Conservation (phyloP, 75 land plant species). For the Pinus taeda region DNA sequence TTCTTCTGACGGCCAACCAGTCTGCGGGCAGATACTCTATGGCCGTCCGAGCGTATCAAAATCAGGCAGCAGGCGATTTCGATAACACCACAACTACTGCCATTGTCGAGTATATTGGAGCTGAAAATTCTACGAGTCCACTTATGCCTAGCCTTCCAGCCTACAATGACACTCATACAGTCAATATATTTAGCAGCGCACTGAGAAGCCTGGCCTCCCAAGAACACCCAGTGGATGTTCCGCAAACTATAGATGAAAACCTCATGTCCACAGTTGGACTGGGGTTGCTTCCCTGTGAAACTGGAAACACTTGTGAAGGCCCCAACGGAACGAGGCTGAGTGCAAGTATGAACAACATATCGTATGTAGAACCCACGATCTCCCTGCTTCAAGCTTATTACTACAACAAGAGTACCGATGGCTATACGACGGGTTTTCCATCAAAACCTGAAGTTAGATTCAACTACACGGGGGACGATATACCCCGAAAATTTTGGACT, state of each 20-base stretch:
- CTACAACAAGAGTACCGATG: conserved; percentile 9
- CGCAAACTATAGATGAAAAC: conserved; percentile 26
- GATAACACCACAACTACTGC: conserved; percentile 34
- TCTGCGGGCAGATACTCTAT: conserved; percentile 21
- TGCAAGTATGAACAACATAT: conserved; percentile 48
- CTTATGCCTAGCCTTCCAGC: conserved; percentile 26
- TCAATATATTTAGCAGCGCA: conserved; percentile 10
- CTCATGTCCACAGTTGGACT: conserved; percentile 51
- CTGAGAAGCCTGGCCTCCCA: conserved; percentile 26
- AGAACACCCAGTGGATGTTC: conserved; percentile 30
- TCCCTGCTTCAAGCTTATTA: conserved; percentile 35
- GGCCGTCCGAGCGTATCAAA: conserved; percentile 22
- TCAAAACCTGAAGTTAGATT: conserved; percentile 14
- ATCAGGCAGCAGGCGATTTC: conserved; percentile 15
- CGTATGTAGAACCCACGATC: conserved; percentile 33
- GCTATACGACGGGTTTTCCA: conserved; percentile 26
- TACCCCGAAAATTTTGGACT: conserved; percentile 11
- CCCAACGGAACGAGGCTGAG: conserved; percentile 28
- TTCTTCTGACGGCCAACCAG: conserved; percentile 33
- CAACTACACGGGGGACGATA: conserved; percentile 23
- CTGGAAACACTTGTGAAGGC: conserved; percentile 27
- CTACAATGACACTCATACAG: conserved; percentile 22
- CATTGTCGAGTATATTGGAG: conserved; percentile 15
- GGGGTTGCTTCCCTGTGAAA: conserved; percentile 26
- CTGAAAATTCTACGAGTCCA: background rate